Evolutionary conservation across 495 filamentous ascomycete species (phyloP).

Genomic region (Podospora anserina): DNA sequence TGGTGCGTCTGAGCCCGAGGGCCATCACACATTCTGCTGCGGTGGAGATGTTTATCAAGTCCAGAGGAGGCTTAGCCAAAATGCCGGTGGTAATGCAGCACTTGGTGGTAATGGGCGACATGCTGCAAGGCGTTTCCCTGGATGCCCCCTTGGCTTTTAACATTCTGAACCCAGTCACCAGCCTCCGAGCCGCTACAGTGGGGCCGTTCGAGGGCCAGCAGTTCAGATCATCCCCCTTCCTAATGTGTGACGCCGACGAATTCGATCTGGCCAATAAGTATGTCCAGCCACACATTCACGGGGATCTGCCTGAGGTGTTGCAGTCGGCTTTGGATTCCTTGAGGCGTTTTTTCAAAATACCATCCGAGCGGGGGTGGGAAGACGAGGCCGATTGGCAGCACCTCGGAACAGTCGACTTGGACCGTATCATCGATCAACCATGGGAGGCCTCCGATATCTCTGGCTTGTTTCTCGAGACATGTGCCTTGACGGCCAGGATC

Average conservation of each 20-base stretch:
- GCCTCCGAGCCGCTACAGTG: neutral
- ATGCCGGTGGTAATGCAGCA: conserved; percentile 18
- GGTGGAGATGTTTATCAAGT: conserved; percentile 14
- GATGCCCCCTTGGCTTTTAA: conserved; percentile 13
- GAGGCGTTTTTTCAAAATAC: conserved; percentile 1
- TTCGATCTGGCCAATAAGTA: conserved; percentile 6
- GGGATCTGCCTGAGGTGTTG: neutral
- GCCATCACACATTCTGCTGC: conserved; percentile 12
- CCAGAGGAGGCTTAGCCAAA: conserved; percentile 7
- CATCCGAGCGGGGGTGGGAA: neutral
- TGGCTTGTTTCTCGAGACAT: conserved; percentile 12
- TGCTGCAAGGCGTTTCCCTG: conserved; percentile 11
- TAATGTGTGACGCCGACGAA: conserved; percentile 8
- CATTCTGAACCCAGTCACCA: neutral
- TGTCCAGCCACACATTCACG: conserved; percentile 5
- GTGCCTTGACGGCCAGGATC: conserved; percentile 13
- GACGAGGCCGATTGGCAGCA: neutral
- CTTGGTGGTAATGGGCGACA: conserved; percentile 13
- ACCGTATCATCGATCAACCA: conserved; percentile 6
- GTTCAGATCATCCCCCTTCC: conserved; percentile 7
- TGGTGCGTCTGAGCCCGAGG: conserved; percentile 10
- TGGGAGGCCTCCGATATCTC: neutral
- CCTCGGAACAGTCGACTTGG: neutral
- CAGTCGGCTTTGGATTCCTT: neutral
- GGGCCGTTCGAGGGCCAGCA: conserved; percentile 8